Evolutionary conservation across 164 flowering plant species (phyloP).

Genomic region (Cinnamomum micranthum): DNA sequence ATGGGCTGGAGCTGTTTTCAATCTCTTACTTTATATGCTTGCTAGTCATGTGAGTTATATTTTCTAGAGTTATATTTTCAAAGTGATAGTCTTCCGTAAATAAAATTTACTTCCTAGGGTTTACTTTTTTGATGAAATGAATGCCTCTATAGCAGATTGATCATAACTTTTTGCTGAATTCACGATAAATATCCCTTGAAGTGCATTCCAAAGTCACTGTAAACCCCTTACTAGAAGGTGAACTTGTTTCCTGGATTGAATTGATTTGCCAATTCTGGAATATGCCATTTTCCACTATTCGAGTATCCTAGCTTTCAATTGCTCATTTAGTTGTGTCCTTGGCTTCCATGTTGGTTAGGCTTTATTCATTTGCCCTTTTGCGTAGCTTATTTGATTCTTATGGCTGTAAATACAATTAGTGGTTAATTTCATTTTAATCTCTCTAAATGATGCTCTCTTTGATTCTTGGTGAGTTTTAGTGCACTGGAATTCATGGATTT

Average conservation of each 20-base stretch:
- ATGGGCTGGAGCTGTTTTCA: slow-evolving; percentile 95
- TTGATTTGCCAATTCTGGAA: background rate
- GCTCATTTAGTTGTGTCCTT: background rate
- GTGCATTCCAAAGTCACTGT: background rate
- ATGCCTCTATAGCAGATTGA: background rate
- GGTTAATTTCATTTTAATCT: no score
- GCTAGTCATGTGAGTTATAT: slow-evolving; percentile 90
- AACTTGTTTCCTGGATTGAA: background rate
- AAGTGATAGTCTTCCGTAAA: background rate
- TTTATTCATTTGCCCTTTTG: background rate
- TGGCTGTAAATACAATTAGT: no score
- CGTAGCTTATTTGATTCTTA: no score
- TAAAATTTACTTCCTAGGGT: no score
- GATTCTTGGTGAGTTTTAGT: no score
- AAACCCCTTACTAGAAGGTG: background rate
- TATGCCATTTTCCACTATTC: background rate
- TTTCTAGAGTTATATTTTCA: slow-evolving; percentile 32
- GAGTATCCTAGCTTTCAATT: background rate
- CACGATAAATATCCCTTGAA: background rate
- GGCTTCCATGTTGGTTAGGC: background rate
- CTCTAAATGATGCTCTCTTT: no score
- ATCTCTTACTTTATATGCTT: slow-evolving; percentile 94
- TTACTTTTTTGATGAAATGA: background rate
- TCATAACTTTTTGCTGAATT: background rate
- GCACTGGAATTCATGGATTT: no score